These are phyloP conservation scores for Cystofilobasidium capitatum DNA, from an alignment of 768 basidiomycete species.

Conservation along the genomic window DNA sequence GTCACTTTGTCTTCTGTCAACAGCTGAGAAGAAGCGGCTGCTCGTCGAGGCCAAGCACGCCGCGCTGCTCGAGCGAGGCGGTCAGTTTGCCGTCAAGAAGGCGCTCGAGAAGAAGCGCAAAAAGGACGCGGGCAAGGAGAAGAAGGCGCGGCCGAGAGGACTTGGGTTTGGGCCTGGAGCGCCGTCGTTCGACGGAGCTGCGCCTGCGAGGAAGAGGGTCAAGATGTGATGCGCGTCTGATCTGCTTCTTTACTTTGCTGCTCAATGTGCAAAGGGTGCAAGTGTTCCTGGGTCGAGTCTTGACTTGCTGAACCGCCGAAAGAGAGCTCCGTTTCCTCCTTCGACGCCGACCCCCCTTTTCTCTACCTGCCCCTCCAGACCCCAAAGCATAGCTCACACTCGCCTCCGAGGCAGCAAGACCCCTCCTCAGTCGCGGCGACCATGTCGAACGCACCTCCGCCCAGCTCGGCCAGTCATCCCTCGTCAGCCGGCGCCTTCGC, in stretches of 20 bases:
- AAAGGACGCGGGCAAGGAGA: conserved; percentile 80
- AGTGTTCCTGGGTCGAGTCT: too few species aligned
- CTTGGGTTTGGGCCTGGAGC: conserved; percentile 7
- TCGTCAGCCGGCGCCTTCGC: neutral
- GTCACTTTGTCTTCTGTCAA: conserved; percentile 1
- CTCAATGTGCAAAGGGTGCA: too few species aligned
- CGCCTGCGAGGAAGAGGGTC: conserved; percentile 15
- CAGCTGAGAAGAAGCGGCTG: conserved; percentile 70
- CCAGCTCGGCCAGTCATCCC: too few species aligned
- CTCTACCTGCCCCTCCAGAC: too few species aligned
- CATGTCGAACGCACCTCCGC: too few species aligned
- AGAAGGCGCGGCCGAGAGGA: conserved; percentile 59
- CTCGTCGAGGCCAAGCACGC: conserved; percentile 68
- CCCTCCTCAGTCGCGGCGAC: too few species aligned
- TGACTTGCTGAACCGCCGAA: too few species aligned
- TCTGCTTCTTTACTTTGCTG: too few species aligned
- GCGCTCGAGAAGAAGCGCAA: conserved; percentile 81
- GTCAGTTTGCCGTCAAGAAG: conserved; percentile 71
- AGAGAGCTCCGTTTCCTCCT: too few species aligned
- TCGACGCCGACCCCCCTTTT: too few species aligned
- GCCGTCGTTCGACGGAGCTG: conserved; percentile 2
- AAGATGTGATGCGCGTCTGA: conserved; percentile 14
- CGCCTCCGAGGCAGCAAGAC: too few species aligned
- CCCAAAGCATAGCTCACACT: too few species aligned
- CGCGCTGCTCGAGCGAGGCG: conserved; percentile 64